A percentile compares a stretch with the other conserved stretches of the same genome.
phyloP scores from a whole-genome alignment of 2,329 filamentous ascomycete species.

The Penicillium sumatraense region DNA sequence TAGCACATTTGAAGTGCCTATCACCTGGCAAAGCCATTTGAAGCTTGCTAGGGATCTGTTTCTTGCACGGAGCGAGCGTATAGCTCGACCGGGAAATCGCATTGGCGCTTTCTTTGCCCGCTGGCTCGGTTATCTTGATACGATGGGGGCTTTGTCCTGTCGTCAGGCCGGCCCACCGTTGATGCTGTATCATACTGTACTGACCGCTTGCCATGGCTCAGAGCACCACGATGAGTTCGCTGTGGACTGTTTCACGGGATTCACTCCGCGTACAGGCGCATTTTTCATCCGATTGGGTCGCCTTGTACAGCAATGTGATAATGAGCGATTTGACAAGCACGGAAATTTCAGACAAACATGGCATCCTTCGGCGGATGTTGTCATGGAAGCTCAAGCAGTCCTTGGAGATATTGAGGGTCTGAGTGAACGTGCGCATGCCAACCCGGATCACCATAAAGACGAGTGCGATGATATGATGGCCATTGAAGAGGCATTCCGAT shows the following conservation, averaged over 20 bases:
- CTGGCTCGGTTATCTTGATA: conserved; percentile 85
- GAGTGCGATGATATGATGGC: conserved; percentile 59
- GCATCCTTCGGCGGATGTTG: conserved; percentile 61
- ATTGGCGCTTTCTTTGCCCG: conserved; percentile 75
- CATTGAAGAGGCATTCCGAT: conserved; percentile 79
- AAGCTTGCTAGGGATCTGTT: conserved; percentile 77
- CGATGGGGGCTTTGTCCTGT: conserved; percentile 73
- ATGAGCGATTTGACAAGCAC: conserved; percentile 63
- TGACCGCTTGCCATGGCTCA: conserved; percentile 53
- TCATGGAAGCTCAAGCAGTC: conserved; percentile 62
- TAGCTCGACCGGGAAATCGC: conserved; percentile 58
- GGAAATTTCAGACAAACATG: conserved; percentile 59
- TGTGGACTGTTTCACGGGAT: conserved; percentile 81
- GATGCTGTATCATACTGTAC: conserved; percentile 53
- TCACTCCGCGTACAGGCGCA: conserved; percentile 72
- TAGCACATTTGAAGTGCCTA: conserved; percentile 76
- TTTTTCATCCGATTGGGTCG: conserved; percentile 74
- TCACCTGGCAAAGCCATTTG: conserved; percentile 81
- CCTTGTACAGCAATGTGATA: conserved; percentile 70
- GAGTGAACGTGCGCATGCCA: conserved; percentile 43
- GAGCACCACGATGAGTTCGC: conserved; percentile 66
- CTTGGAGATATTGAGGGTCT: conserved; percentile 66
- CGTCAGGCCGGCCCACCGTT: conserved; percentile 59
- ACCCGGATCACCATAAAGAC: conserved; percentile 45
- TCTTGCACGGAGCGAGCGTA: conserved; percentile 64